Conservation (phyloP, 75 land plant genomes). For the Chamaecyparis obtusa region DNA sequence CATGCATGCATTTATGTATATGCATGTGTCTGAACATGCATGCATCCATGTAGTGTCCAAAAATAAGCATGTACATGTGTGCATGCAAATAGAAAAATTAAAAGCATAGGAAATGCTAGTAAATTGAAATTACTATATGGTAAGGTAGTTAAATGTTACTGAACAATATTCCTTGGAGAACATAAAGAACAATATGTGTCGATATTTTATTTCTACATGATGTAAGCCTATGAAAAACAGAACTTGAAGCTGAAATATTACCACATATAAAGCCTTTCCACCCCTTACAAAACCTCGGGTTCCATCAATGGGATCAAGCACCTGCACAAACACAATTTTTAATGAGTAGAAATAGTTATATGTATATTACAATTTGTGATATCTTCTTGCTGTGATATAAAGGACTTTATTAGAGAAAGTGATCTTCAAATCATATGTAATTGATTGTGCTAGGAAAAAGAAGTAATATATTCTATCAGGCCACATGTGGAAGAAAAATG, state of each 20-base stretch:
- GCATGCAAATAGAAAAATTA: not conserved
- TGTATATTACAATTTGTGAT: not conserved
- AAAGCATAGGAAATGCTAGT: not conserved
- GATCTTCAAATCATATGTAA: not conserved
- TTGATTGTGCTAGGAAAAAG: not conserved
- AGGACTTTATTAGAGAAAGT: not conserved
- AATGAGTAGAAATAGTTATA: not conserved
- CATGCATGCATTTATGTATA: no score
- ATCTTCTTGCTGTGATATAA: not conserved
- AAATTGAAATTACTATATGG: not conserved
- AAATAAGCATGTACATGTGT: no score
- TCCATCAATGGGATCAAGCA: conserved; percentile 95
- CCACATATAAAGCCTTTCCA: conserved; percentile 83
- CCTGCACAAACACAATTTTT: conserved; percentile 34
- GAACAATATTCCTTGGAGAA: no score
- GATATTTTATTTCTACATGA: not conserved
- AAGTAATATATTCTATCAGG: not conserved
- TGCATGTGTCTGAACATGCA: no score
- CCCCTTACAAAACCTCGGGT: conserved; percentile 86
- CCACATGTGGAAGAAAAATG: not conserved
- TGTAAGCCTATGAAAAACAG: not conserved
- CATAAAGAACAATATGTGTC: no score
- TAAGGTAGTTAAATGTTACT: no score
- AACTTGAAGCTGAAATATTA: conserved; percentile 19
- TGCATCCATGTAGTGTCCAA: no score